Base-by-base conservation (phyloP, 1,139 yeast genomes). In the Candida sanyaensis region DNA sequence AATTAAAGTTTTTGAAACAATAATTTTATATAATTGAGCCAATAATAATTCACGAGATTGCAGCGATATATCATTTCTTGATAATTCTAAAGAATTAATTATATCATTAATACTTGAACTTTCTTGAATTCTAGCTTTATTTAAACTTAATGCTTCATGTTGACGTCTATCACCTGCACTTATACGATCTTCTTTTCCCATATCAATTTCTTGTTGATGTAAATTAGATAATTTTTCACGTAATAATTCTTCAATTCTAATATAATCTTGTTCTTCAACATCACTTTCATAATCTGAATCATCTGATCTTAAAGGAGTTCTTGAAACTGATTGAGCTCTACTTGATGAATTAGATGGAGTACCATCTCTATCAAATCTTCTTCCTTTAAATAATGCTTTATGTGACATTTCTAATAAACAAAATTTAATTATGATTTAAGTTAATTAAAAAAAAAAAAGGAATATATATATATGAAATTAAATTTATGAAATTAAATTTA, bases 21-120 rank as follows among this genome's bases (percentile, higher is more conserved):
- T 66, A 57, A 78, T 62, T 51, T 75, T 75, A 56, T 73, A 79
- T 43, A 80, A 64, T 59, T 80, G 83, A 7, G 80, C 80, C 54
- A 79, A 63, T 30, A 80, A 65, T 50, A 78, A 58, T 55, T 80
- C 84, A 48, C 84, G 62, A n/a, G 81, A 76, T 43, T 61, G 66
- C 1, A 80, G 66, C 13, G 81, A 75, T 4, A 80, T 77, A 48
- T 74, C 76, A 21, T 73, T 67, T 50, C 84, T 59, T 1, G 79
- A 64, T 41, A 64, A 62, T 1, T 64, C 58, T 50, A 80, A 65
- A 0, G 81, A 73, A 10, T 52, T 51, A 13, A 76, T 65, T 32
- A 76, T 71, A 39, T 75, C 79, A 48, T 66, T 71, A 34, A 75
- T 69, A 6, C 75, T 63, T n/a, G 75, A 67, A 39, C 66, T 58